These are phyloP conservation scores for Xylaria arbuscula DNA, from an alignment of 2,329 filamentous ascomycete genomes.

Conservation along the genomic window DNA sequence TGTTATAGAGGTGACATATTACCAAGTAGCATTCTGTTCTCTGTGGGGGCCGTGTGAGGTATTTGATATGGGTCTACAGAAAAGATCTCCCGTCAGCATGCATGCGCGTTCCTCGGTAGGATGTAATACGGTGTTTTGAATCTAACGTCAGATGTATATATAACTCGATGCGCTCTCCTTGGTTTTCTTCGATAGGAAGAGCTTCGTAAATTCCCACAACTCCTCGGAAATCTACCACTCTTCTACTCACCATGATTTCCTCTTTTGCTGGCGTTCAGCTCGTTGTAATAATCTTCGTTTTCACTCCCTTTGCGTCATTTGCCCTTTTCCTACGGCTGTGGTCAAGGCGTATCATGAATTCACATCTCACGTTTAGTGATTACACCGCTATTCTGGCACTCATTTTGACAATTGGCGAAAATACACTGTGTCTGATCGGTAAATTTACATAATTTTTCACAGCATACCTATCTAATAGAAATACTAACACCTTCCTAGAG, in stretches of 20 bases:
- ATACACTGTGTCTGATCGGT: background rate
- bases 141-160: too few species aligned
- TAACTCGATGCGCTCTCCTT: too few species aligned
- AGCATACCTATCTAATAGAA: background rate
- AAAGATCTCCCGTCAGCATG: too few species aligned
- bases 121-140: too few species aligned
- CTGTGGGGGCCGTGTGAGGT: too few species aligned
- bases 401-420: background rate
- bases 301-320: conserved; percentile 13
- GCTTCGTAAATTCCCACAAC: too few species aligned
- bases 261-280: conserved; percentile 2
- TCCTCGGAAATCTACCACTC: too few species aligned
- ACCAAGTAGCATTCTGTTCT: too few species aligned
- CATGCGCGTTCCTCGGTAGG: too few species aligned
- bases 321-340: conserved; percentile 34
- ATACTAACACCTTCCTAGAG: conserved; percentile 8
- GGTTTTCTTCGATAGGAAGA: too few species aligned
- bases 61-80: too few species aligned
- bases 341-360: conserved; percentile 24
- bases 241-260: background rate
- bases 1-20: too few species aligned
- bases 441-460: background rate
- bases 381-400: conserved; percentile 34
- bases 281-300: conserved; percentile 12
- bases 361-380: conserved; percentile 34